phyloP scores from a whole-genome alignment of 2,329 filamentous ascomycete species.

The Pyrenophora graminea region DNA sequence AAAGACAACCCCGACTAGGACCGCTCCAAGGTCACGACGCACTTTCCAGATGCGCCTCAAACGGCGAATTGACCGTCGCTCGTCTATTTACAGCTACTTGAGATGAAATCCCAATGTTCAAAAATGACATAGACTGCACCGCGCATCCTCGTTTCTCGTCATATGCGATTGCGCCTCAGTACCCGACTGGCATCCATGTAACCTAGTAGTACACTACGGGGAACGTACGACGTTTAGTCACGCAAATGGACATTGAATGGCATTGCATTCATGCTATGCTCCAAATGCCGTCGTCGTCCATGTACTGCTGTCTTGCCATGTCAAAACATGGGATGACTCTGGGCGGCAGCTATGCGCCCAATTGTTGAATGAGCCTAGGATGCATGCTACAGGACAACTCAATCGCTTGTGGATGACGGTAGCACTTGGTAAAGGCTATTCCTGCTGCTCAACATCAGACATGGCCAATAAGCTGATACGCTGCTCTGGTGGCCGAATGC shows the following conservation, averaged over 20 bases:
- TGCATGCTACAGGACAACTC: constrained; percentile 35
- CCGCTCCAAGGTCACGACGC: constrained; percentile 31
- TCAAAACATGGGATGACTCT: constrained; percentile 37
- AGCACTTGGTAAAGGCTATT: constrained; percentile 22
- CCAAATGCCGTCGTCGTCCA: constrained; percentile 19
- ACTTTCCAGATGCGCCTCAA: constrained; percentile 22
- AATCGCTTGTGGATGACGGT: constrained; percentile 19
- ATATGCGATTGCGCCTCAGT: constrained; percentile 23
- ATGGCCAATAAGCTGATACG: constrained; percentile 35
- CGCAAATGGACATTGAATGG: constrained; percentile 20
- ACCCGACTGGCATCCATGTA: constrained; percentile 7
- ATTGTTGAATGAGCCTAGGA: constrained; percentile 28
- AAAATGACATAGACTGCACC: constrained; percentile 5
- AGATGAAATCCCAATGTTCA: constrained; percentile 6
- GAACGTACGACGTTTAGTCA: constrained; percentile 17
- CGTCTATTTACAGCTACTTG: constrained; percentile 19
- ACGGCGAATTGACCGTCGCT: constrained; percentile 25
- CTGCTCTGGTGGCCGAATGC: constrained; percentile 31
- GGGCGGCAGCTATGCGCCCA: constrained; percentile 40
- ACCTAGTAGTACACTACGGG: constrained; percentile 7
- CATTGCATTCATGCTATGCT: constrained; percentile 20
- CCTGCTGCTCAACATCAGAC: constrained; percentile 23
- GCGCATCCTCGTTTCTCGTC: constrained; percentile 23
- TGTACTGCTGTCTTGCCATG: constrained; percentile 31
- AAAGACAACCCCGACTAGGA: constrained; percentile 35